A percentile compares a stretch with the other conserved stretches of the same genome.
These are phyloP conservation scores for Aspergillus ochraceus DNA, from an alignment of 2,329 filamentous ascomycete species.

Conservation along the genomic window DNA sequence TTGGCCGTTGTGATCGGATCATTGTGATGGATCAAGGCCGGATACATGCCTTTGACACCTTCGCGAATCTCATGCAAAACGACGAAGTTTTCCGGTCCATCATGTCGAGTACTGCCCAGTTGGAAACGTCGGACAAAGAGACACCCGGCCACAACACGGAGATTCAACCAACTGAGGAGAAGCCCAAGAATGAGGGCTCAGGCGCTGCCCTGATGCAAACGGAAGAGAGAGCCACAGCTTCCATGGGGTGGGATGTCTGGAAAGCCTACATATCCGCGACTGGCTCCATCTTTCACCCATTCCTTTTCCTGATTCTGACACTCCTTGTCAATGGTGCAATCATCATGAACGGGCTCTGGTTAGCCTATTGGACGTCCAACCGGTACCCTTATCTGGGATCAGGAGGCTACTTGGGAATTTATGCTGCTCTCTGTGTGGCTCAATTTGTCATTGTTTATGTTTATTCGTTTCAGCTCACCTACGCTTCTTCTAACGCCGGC, in stretches of 20 bases:
- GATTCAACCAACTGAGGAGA: conserved; percentile 22
- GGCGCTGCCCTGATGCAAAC: conserved; percentile 46
- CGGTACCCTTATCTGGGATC: conserved; percentile 64
- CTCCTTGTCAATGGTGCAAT: conserved; percentile 77
- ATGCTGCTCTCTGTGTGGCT: conserved; percentile 67
- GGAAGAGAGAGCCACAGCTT: conserved; percentile 64
- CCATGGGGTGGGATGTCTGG: conserved; percentile 80
- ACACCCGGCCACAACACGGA: conserved; percentile 43
- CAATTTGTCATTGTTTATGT: conserved; percentile 76
- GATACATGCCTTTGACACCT: conserved; percentile 84
- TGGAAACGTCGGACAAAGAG: conserved; percentile 53
- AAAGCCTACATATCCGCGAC: conserved; percentile 73
- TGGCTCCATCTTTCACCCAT: conserved; percentile 63
- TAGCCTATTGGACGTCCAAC: conserved; percentile 88
- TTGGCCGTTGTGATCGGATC: conserved; percentile 86
- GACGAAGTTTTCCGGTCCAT: conserved; percentile 77
- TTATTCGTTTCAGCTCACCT: conserved; percentile 76
- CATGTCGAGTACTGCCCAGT: conserved; percentile 75
- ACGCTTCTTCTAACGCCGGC: conserved; percentile 77
- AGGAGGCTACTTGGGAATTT: conserved; percentile 69
- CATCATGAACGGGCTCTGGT: conserved; percentile 85
- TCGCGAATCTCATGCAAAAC: conserved; percentile 78
- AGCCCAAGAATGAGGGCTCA: conserved; percentile 10
- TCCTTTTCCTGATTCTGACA: conserved; percentile 64
- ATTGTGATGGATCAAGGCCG: conserved; percentile 88